These are phyloP conservation scores for Penicillium sp. DNA, from an alignment of 2,329 filamentous ascomycete species.

Conservation along the genomic window DNA sequence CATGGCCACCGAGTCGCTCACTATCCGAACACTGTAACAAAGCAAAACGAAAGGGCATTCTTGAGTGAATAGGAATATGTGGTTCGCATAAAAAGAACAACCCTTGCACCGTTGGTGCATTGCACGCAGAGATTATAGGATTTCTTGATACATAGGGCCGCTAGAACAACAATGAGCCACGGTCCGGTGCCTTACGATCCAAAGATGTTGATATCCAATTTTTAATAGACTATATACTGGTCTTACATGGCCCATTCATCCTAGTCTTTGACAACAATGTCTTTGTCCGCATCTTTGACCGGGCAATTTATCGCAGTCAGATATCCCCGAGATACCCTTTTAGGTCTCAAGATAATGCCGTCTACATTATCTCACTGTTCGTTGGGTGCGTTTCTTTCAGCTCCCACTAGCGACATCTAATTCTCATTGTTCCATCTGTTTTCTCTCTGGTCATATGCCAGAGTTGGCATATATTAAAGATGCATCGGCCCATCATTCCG, in stretches of 20 bases:
- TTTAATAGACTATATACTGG: not conserved
- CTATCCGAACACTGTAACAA: conserved; percentile 23
- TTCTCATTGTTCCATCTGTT: not conserved
- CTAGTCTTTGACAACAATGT: not conserved
- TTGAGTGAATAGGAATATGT: not conserved
- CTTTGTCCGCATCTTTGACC: not conserved
- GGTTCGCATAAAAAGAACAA: not conserved
- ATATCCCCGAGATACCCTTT: not conserved
- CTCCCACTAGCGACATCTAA: too few species aligned
- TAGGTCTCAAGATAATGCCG: not conserved
- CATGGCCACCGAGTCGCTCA: conserved; percentile 29
- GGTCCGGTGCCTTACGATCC: not conserved
- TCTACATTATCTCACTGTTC: not conserved
- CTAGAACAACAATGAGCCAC: not conserved
- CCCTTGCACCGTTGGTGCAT: not conserved
- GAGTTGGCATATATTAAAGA: not conserved
- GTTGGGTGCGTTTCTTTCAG: not conserved
- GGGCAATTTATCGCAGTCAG: not conserved
- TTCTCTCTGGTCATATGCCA: too few species aligned
- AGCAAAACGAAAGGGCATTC: not conserved
- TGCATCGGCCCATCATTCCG: not conserved
- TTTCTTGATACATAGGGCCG: not conserved
- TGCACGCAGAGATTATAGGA: not conserved
- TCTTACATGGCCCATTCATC: not conserved
- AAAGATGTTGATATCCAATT: not conserved